These are phyloP conservation scores for Westerdykella ornata DNA, from an alignment of 2,329 filamentous ascomycete genomes.

Conservation along the genomic window DNA sequence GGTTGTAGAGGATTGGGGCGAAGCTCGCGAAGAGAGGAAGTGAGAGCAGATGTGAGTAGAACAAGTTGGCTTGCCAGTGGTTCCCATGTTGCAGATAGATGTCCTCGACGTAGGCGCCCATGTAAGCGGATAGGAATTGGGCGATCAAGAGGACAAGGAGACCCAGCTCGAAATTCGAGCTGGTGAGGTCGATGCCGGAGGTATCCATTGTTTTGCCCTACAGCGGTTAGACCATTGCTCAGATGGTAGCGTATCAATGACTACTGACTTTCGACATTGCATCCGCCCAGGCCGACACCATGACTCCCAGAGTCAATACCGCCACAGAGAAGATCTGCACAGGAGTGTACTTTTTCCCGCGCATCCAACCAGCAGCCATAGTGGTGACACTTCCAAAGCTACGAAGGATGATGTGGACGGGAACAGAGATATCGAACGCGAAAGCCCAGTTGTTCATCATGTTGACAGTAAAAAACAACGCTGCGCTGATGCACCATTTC, in stretches of 20 bases:
- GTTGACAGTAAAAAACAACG: conserved; percentile 89
- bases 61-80: conserved; percentile 92
- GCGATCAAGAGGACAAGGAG: conserved; percentile 79
- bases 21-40: conserved; percentile 72
- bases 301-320: conserved; percentile 77
- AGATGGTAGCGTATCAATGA: background rate
- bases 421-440: conserved; percentile 91
- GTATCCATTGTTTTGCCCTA: conserved; percentile 41
- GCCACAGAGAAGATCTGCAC: conserved; percentile 76
- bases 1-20: conserved; percentile 55
- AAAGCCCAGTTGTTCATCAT: conserved; percentile 97
- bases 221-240: conserved; percentile 5
- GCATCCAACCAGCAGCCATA: conserved; percentile 81
- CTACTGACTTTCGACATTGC: conserved; percentile 66
- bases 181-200: conserved; percentile 34
- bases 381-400: conserved; percentile 95
- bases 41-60: conserved; percentile 77
- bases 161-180: conserved; percentile 57
- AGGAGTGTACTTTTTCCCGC: conserved; percentile 75
- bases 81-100: conserved; percentile 80
- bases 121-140: conserved; percentile 83
- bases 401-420: conserved; percentile 91
- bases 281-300: conserved; percentile 85
- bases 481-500: conserved; percentile 82
- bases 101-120: conserved; percentile 91